Conservation (phyloP, 1,284 basidiomycete species). For the Cystobasidiaceae sp. region DNA sequence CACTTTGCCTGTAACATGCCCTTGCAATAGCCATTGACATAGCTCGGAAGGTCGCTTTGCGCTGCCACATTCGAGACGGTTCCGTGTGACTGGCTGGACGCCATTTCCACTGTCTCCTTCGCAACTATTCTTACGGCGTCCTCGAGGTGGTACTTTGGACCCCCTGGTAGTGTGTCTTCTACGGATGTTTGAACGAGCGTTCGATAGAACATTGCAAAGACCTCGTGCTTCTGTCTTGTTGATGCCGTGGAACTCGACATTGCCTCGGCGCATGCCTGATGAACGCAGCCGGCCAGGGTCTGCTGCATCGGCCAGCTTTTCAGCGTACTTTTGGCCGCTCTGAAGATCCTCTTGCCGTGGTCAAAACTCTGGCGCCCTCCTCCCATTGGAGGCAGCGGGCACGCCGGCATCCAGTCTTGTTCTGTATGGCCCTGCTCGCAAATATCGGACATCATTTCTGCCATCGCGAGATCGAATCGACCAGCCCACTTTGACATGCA, state of each 20-base stretch:
- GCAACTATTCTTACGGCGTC: no score
- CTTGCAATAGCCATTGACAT: no score
- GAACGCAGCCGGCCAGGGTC: neutral
- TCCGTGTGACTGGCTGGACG: no score
- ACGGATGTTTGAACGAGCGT: neutral
- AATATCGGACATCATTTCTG: neutral
- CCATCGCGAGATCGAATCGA: neutral
- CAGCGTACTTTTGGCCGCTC: neutral
- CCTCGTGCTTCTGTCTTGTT: no score
- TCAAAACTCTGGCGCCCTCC: neutral
- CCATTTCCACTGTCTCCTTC: no score
- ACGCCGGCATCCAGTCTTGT: no score
- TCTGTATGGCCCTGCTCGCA: no score
- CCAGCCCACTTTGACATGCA: neutral
- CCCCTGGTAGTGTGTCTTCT: neutral
- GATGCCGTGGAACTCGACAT: neutral
- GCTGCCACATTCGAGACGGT: neutral
- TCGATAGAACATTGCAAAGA: neutral
- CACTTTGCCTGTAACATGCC: no score
- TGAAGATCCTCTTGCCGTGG: neutral
- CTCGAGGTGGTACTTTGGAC: neutral
- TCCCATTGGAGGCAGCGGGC: no score
- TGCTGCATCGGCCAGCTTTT: neutral
- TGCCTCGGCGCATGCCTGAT: neutral
- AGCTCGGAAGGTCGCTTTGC: neutral